These are phyloP conservation scores for Castanea crenata DNA, from an alignment of 306 rosid species.

Conservation along the genomic window DNA sequence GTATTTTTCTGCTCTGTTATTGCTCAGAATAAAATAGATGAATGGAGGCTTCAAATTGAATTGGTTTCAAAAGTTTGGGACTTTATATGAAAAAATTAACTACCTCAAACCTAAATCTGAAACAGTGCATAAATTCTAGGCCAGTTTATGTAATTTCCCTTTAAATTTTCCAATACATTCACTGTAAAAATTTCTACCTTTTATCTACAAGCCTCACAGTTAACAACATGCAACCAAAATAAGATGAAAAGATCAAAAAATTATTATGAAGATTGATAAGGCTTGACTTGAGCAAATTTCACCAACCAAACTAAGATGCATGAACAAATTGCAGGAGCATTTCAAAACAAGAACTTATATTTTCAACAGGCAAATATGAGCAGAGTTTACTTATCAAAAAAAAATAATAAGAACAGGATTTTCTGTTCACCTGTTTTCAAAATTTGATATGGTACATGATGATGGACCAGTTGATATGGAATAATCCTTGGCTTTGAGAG, in stretches of 20 bases:
- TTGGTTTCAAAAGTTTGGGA: no score
- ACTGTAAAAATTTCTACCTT: neutral
- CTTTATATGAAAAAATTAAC: no score
- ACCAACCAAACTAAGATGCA: neutral
- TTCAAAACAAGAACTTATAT: neutral
- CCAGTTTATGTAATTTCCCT: no score
- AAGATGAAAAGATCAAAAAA: neutral
- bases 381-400: no score
- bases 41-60: no score
- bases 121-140: no score
- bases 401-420: neutral
- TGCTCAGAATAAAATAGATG: no score
- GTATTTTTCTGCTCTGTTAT: neutral
- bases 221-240: neutral
- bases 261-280: neutral
- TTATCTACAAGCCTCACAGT: neutral
- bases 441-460: slow-evolving; percentile 18
- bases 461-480: slow-evolving; percentile 24
- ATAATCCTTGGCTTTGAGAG: slow-evolving; percentile 50
- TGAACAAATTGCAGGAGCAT: neutral
- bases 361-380: no score
- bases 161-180: neutral
- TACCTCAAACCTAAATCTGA: no score
- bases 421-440: slow-evolving; percentile 46
- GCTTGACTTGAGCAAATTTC: neutral